These are phyloP conservation scores for Microsporum canis DNA, from an alignment of 2,329 filamentous ascomycete species.

Conservation along the genomic window DNA sequence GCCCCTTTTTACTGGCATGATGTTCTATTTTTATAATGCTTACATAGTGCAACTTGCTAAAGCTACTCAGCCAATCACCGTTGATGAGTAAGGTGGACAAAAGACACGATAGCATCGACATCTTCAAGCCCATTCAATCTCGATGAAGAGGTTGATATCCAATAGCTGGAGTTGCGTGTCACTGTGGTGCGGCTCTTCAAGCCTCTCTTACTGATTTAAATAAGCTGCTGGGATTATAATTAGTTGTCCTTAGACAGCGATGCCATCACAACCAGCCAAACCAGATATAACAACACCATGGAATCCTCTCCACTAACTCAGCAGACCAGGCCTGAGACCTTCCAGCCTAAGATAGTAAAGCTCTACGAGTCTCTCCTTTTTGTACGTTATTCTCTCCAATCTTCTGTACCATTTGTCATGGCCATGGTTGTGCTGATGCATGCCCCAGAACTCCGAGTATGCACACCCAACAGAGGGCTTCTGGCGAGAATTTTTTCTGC, in stretches of 20 bases:
- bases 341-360: constrained; percentile 86
- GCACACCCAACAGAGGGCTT: constrained; percentile 71
- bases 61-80: not conserved
- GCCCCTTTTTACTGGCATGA: not conserved
- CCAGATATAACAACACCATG: constrained; percentile 41
- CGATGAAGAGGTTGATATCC: not conserved
- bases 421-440: constrained; percentile 17
- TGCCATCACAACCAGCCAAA: not conserved
- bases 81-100: not conserved
- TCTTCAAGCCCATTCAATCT: not conserved
- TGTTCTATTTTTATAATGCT: not conserved
- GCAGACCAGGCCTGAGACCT: constrained; percentile 77
- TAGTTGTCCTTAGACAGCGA: not conserved
- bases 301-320: constrained; percentile 88
- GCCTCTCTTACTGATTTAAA: not conserved
- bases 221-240: not conserved
- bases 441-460: constrained; percentile 9
- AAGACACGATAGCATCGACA: not conserved
- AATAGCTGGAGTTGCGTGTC: not conserved
- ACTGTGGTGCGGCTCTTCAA: not conserved
- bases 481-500: constrained; percentile 90
- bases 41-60: not conserved
- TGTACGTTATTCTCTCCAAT: constrained; percentile 26
- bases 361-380: constrained; percentile 76
- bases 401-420: constrained; percentile 3